phyloP scores from a whole-genome alignment of 1,284 basidiomycete genomes.

The Trichosporon inkin region DNA sequence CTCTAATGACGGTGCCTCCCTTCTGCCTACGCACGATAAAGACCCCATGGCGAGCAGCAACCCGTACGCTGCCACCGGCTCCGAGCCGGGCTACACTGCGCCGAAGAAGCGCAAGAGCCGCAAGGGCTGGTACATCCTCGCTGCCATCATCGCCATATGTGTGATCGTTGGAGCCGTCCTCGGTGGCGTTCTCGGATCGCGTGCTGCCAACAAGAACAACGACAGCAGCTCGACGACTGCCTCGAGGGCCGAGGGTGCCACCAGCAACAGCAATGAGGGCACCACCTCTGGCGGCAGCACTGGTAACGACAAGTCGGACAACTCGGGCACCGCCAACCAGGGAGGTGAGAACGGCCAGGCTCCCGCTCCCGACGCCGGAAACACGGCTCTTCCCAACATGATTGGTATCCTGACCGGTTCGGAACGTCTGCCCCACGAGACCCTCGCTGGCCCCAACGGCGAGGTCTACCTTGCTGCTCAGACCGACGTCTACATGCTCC shows the following conservation, averaged over 20 bases:
- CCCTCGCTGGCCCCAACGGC: constrained; percentile 43
- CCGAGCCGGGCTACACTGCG: constrained; percentile 19
- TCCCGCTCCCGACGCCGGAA: constrained; percentile 18
- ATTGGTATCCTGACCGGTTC: constrained; percentile 4
- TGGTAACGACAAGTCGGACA: background rate
- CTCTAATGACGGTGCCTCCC: constrained; percentile 11
- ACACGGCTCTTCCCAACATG: constrained; percentile 33
- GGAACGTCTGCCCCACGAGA: constrained; percentile 25
- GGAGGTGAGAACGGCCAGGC: constrained; percentile 11
- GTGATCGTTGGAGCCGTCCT: constrained; percentile 72
- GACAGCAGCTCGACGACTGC: constrained; percentile 52
- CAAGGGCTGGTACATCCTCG: constrained; percentile 46
- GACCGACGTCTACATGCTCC: constrained; percentile 70
- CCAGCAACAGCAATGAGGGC: constrained; percentile 30
- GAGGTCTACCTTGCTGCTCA: constrained; percentile 52
- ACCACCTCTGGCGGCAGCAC: background rate
- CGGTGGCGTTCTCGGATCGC: constrained; percentile 68
- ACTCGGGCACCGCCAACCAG: constrained; percentile 44
- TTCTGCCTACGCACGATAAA: constrained; percentile 21
- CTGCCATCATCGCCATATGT: constrained; percentile 55
- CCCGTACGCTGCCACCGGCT: constrained; percentile 36
- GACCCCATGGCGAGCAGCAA: constrained; percentile 46
- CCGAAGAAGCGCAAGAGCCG: constrained; percentile 40
- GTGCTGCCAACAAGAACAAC: constrained; percentile 53
- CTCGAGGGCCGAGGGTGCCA: constrained; percentile 52